phyloP scores from a whole-genome alignment of 768 basidiomycete genomes.

The Mycena venus region DNA sequence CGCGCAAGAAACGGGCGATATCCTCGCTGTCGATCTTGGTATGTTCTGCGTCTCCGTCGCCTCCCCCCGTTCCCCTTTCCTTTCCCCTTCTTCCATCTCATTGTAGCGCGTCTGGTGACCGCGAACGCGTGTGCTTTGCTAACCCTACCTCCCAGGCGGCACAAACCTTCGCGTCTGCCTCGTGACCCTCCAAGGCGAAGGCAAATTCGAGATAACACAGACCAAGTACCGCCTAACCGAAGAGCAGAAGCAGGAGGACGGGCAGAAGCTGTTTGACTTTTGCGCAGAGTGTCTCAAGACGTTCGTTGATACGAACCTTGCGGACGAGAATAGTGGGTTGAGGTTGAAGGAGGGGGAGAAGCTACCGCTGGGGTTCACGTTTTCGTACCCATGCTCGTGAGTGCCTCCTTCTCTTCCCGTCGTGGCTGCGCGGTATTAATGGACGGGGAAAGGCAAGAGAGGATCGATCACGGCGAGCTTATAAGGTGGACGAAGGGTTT shows the following conservation, averaged over 20 bases:
- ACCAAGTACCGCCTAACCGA: constrained; percentile 97
- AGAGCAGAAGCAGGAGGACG: constrained; percentile 99
- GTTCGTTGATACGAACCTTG: constrained; percentile 85
- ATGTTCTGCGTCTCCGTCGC: constrained; percentile 41
- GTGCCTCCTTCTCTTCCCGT: constrained; percentile 48
- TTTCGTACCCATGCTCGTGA: constrained; percentile 95
- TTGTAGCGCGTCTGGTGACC: no score
- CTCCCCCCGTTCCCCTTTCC: no score
- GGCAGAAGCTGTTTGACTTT: constrained; percentile 95
- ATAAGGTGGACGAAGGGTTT: constrained; percentile 99
- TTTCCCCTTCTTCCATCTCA: no score
- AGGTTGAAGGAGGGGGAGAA: constrained; percentile 64
- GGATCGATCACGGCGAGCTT: constrained; percentile 93
- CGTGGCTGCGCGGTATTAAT: no score
- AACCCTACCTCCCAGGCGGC: constrained; percentile 66
- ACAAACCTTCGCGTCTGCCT: constrained; percentile 99
- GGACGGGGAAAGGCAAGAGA: no score
- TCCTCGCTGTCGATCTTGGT: constrained; percentile 92
- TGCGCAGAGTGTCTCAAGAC: constrained; percentile 94
- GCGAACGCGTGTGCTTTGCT: not conserved
- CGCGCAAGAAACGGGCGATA: constrained; percentile 90
- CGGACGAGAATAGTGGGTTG: constrained; percentile 61
- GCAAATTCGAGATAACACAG: constrained; percentile 98
- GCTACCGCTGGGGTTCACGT: constrained; percentile 96
- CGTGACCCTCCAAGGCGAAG: constrained; percentile 90